Conservation (phyloP, 2,329 filamentous ascomycete species). For the Biscogniauxia mediterranea region DNA sequence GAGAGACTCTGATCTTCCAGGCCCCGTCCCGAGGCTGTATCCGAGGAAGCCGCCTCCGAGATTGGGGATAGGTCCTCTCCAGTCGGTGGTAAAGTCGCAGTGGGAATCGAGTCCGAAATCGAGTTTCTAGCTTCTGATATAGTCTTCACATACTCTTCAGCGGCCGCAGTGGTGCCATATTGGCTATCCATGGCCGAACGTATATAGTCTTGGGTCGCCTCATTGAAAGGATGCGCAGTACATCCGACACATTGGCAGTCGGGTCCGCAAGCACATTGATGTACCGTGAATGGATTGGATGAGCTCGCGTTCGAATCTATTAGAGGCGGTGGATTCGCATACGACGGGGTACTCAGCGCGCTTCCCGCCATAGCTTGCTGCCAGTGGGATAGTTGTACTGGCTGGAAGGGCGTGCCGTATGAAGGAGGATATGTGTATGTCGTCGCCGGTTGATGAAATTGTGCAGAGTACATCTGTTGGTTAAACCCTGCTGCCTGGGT, state of each 20-base stretch:
- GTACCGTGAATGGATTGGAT: conserved; percentile 26
- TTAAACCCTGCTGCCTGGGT: conserved; percentile 3
- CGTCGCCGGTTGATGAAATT: conserved; percentile 13
- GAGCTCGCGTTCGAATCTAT: conserved; percentile 7
- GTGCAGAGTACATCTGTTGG: conserved; percentile 17
- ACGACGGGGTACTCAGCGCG: conserved; percentile 6
- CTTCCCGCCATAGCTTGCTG: conserved; percentile 21
- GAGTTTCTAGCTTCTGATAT: neutral
- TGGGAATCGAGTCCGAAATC: neutral
- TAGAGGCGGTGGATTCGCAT: conserved; percentile 6
- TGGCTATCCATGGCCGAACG: conserved; percentile 22
- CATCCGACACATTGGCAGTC: conserved; percentile 67
- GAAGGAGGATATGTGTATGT: conserved; percentile 13
- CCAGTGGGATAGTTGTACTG: conserved; percentile 27
- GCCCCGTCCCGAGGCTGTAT: conserved; percentile 11
- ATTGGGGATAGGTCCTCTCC: conserved; percentile 43
- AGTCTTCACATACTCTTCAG: neutral
- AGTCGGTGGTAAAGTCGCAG: conserved; percentile 40
- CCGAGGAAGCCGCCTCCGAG: conserved; percentile 51
- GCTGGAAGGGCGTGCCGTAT: conserved; percentile 19
- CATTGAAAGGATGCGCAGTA: conserved; percentile 65
- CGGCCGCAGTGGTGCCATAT: conserved; percentile 37
- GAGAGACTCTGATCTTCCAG: conserved; percentile 14
- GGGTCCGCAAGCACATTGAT: conserved; percentile 63
- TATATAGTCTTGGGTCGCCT: conserved; percentile 52